Conservation (phyloP, 306 rosid genomes). For the Amphicarpaea edgeworthii region DNA sequence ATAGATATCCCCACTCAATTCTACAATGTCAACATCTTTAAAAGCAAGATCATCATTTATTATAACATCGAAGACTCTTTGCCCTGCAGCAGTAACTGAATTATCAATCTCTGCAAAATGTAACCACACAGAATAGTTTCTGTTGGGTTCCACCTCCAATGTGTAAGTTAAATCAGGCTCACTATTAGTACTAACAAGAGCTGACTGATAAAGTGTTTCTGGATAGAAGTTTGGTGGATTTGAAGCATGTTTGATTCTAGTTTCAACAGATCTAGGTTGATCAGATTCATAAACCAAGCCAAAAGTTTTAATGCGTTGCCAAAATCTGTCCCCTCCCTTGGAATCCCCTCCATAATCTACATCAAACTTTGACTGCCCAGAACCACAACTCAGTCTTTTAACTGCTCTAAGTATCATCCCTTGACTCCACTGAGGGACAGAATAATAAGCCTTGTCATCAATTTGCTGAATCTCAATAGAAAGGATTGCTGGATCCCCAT, state of each 20-base stretch:
- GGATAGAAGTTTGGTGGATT: slow-evolving; percentile 78
- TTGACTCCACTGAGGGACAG: slow-evolving; percentile 52
- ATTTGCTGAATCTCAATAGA: slow-evolving; percentile 84
- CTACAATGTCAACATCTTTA: slow-evolving; percentile 62
- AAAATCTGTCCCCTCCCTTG: slow-evolving; percentile 90
- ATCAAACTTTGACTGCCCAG: slow-evolving; percentile 67
- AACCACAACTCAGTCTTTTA: slow-evolving; percentile 73
- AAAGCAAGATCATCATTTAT: slow-evolving; percentile 62
- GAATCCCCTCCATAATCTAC: slow-evolving; percentile 59
- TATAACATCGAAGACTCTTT: slow-evolving; percentile 70
- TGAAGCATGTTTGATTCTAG: slow-evolving; percentile 64
- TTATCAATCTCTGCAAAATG: slow-evolving; percentile 82
- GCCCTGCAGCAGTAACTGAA: slow-evolving; percentile 58
- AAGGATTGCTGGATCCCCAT: slow-evolving; percentile 85
- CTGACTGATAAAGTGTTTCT: slow-evolving; percentile 65
- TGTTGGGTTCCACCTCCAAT: slow-evolving; percentile 78
- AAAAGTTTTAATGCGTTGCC: slow-evolving; percentile 57
- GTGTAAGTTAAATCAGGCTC: slow-evolving; percentile 66
- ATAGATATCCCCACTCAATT: slow-evolving; percentile 65
- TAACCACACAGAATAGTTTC: slow-evolving; percentile 85
- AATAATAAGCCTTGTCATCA: slow-evolving; percentile 63
- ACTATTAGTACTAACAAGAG: slow-evolving; percentile 60
- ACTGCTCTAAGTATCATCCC: slow-evolving; percentile 70
- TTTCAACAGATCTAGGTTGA: slow-evolving; percentile 60
- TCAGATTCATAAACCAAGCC: slow-evolving; percentile 55